Percentiles rank a stretch among this genome's conserved stretches.
Conservation (phyloP, 2,329 filamentous ascomycete species). For the Periconia sp. region DNA sequence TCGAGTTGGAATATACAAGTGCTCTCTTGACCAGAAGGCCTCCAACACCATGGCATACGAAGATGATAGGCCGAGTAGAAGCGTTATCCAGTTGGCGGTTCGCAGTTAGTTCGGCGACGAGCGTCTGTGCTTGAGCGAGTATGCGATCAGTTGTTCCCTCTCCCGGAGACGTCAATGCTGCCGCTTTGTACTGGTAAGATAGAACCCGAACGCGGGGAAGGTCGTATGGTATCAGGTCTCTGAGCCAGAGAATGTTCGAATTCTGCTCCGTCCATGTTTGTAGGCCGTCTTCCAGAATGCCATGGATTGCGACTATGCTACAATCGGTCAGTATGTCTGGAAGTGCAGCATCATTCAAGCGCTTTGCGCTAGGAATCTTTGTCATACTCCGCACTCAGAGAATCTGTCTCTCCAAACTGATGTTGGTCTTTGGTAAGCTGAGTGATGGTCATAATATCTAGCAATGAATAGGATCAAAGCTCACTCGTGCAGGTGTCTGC, state of each 20-base stretch:
- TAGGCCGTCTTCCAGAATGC: conserved; percentile 31
- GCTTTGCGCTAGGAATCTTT: background rate
- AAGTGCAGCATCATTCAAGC: background rate
- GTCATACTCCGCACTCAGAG: background rate
- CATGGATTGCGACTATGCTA: conserved; percentile 37
- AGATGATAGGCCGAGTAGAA: conserved; percentile 68
- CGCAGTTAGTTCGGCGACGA: conserved; percentile 41
- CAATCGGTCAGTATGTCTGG: background rate
- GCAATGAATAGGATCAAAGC: background rate
- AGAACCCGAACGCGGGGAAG: conserved; percentile 24
- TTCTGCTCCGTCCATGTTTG: conserved; percentile 35
- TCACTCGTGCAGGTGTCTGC: background rate
- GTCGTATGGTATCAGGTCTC: conserved; percentile 31
- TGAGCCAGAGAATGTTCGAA: conserved; percentile 33
- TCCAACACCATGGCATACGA: conserved; percentile 73
- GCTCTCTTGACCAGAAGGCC: conserved; percentile 73
- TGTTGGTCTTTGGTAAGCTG: background rate
- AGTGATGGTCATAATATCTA: conserved; percentile 1
- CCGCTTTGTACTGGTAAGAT: conserved; percentile 26
- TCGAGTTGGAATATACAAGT: conserved; percentile 66
- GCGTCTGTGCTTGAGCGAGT: conserved; percentile 27
- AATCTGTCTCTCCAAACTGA: background rate
- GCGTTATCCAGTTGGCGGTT: conserved; percentile 53
- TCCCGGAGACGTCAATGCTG: conserved; percentile 17
- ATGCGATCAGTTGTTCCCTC: conserved; percentile 21